Base-by-base conservation (phyloP, 106 monocot genomes). In the Ottelia alismoides region DNA sequence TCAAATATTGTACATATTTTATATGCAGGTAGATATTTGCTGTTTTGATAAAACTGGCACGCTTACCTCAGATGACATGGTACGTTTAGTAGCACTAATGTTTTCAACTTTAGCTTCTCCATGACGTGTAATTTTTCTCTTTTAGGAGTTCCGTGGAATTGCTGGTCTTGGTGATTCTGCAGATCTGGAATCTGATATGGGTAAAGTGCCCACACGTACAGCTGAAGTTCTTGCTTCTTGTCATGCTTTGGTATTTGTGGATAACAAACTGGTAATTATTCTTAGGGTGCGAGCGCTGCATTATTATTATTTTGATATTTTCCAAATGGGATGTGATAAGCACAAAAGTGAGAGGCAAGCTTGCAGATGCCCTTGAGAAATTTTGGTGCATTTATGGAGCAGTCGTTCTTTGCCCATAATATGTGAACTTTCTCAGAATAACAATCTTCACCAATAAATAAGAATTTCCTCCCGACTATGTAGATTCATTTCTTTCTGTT, bases 31-130 rank as follows among this genome's bases (percentile, higher is more conserved):
- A 68, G 98, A 98, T 67, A 90, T 98, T 63, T 98, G 98, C 61
- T 98, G 98, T 73, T 98, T 98, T 69, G 98, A 98, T 57, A 98
- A 98, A 59, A 98, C 98, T 28, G 98, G 98, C 69, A 98, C 98
- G 56, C 79, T 98, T 20, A 98, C 98, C 60, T 98, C 98, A 62
- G 98, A 98, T 86, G 98, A 98, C 69, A 98, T 98, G 98, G 98
- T 98, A 90, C 20, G 12, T 43, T 43, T 16, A 7, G 40, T 43
- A 7, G 40, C 40, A 7, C 10, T 43, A 6, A 43, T 43, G 16
- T 43, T 43, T 16, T 43, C 6, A 43, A 43, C 16, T 6, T 12
- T 28, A 25, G 26, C 23, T 45, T 75, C 25, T 59, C 4, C 23
- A 48, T 49, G 43, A 12, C 58, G n/a, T n/a, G n/a, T n/a, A n/a